phyloP scores from a whole-genome alignment of 1,139 yeast genomes.

The Hemisphaericaspora xylofermentans region DNA sequence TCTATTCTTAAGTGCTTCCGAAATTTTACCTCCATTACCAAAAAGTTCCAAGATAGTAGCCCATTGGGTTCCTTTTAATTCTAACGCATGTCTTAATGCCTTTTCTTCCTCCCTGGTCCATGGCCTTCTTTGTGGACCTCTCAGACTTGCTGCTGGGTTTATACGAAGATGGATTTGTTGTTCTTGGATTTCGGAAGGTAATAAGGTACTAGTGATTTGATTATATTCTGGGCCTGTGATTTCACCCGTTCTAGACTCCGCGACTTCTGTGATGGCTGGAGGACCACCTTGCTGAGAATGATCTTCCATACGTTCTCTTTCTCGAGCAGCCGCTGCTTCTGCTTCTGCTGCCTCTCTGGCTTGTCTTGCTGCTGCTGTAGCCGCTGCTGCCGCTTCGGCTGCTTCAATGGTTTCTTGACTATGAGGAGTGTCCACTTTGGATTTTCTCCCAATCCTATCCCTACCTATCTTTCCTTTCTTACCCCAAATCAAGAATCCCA shows the following conservation, averaged over 20 bases:
- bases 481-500: slow-evolving; percentile 73
- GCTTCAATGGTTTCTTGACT: slow-evolving; percentile 23
- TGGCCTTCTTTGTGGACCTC: slow-evolving; percentile 51
- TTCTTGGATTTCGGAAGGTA: slow-evolving; percentile 50
- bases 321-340: neutral
- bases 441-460: slow-evolving; percentile 11
- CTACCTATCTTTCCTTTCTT: slow-evolving; percentile 43
- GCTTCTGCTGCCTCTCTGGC: neutral
- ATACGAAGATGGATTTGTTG: slow-evolving; percentile 43
- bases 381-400: neutral
- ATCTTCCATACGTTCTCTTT: neutral
- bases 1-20: slow-evolving; percentile 81
- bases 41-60: slow-evolving; percentile 79
- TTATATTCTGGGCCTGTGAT: neutral
- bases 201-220: slow-evolving; percentile 27
- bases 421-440: slow-evolving; percentile 21
- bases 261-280: neutral
- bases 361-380: neutral
- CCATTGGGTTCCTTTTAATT: slow-evolving; percentile 91
- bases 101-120: slow-evolving; percentile 92
- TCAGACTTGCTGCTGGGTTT: slow-evolving; percentile 30
- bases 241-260: neutral
- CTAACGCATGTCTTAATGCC: slow-evolving; percentile 79
- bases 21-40: slow-evolving; percentile 89
- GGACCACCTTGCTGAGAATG: neutral